Percentiles rank a stretch among this genome's conserved stretches.
phyloP scores from a whole-genome alignment of 129 eudicot species.

The Chrysanthemum lavandulifolium region DNA sequence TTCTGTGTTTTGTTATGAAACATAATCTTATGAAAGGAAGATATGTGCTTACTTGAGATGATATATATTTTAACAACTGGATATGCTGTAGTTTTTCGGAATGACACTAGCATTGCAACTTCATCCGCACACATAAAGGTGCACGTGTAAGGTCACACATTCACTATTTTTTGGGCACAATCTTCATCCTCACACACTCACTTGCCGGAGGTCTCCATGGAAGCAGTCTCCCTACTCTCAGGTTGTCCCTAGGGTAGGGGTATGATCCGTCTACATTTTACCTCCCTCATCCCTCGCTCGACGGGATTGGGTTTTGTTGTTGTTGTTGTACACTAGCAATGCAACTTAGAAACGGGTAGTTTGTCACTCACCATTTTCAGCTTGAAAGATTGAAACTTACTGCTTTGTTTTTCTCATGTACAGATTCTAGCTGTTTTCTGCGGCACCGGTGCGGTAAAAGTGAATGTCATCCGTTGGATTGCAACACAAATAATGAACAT shows the following conservation, averaged over 20 bases:
- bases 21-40: not conserved
- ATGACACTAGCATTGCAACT: not conserved
- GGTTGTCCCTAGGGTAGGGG: too few relatives aligned
- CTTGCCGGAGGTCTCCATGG: too few relatives aligned
- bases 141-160: too few relatives aligned
- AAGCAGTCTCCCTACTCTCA: not conserved
- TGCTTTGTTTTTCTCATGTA: slow-evolving; percentile 20
- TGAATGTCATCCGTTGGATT: slow-evolving; percentile 56
- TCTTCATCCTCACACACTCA: too few relatives aligned
- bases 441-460: slow-evolving; percentile 56
- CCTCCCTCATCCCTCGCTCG: too few relatives aligned
- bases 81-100: not conserved
- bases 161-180: too few relatives aligned
- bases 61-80: not conserved
- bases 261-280: too few relatives aligned
- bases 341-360: too few relatives aligned
- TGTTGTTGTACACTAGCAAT: not conserved
- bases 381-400: slow-evolving; percentile 9
- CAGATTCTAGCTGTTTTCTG: slow-evolving; percentile 73
- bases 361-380: not conserved
- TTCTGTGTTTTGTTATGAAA: not conserved
- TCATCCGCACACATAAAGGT: too few relatives aligned
- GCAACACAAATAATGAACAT: slow-evolving; percentile 52
- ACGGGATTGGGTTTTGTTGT: too few relatives aligned
- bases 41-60: not conserved